phyloP scores from a whole-genome alignment of 208 protist species.

The Leishmania guyanensis region DNA sequence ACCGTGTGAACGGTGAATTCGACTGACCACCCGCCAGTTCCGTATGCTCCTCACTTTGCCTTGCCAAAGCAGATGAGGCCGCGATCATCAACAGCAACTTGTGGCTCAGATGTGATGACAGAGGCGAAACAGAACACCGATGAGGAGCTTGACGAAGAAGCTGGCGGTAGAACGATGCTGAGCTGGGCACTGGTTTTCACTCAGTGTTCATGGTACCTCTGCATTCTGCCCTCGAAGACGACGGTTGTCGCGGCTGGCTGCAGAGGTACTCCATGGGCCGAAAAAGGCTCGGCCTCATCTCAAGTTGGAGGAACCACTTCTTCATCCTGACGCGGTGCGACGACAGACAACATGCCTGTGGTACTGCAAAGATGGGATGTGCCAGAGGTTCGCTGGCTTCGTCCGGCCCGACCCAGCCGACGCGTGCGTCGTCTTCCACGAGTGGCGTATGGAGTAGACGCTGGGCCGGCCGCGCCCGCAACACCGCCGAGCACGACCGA shows the following conservation, averaged over 20 bases:
- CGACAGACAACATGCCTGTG: constrained; percentile 38
- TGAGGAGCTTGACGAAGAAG: constrained; percentile 5
- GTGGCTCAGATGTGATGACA: neutral
- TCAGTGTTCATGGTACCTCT: neutral
- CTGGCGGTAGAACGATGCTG: constrained; percentile 5
- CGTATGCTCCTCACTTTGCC: neutral
- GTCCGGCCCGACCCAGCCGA: constrained; percentile 43
- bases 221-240: neutral
- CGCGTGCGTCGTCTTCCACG: constrained; percentile 60
- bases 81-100: neutral
- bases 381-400: constrained; percentile 45
- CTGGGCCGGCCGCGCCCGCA: constrained; percentile 40
- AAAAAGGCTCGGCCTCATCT: constrained; percentile 36
- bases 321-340: constrained; percentile 54
- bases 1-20: neutral
- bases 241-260: constrained; percentile 58
- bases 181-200: neutral
- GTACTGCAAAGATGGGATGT: constrained; percentile 64
- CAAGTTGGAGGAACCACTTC: constrained; percentile 63
- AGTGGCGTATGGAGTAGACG: constrained; percentile 54
- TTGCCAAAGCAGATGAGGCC: neutral
- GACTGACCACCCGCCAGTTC: neutral
- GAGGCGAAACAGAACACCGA: neutral
- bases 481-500: constrained; percentile 38
- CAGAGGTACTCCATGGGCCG: constrained; percentile 67